These are phyloP conservation scores for Xylaria multiplex DNA, from an alignment of 2,329 filamentous ascomycete species.

Conservation along the genomic window DNA sequence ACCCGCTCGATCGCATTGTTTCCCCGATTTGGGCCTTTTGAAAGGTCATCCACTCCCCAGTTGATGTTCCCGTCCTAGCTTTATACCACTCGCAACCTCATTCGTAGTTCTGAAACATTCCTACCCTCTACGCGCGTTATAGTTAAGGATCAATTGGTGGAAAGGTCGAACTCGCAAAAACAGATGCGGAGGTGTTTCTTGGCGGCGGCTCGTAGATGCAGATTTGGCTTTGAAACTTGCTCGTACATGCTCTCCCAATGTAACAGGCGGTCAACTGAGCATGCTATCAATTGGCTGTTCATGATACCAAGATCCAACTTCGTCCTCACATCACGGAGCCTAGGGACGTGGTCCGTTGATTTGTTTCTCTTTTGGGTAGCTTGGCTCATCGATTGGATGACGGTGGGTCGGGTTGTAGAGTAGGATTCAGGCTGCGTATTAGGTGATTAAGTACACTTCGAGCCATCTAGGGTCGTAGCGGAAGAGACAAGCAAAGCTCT, in stretches of 20 bases:
- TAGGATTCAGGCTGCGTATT: neutral
- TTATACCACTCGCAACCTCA: neutral
- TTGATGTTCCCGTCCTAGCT: neutral
- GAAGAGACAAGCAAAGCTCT: too few species aligned
- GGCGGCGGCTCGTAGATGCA: neutral
- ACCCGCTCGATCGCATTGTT: neutral
- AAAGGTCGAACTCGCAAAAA: neutral
- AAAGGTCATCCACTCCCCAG: too few species aligned
- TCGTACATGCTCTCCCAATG: slow-evolving; percentile 21
- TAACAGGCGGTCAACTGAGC: neutral
- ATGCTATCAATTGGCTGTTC: neutral
- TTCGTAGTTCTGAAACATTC: too few species aligned
- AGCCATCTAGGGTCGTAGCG: too few species aligned
- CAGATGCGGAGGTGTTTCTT: neutral
- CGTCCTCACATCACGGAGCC: neutral
- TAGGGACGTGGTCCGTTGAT: neutral
- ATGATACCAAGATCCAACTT: neutral
- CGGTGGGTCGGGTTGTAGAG: neutral
- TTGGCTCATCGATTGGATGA: slow-evolving; percentile 8
- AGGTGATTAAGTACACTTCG: neutral
- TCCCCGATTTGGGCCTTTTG: neutral
- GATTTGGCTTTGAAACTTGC: slow-evolving; percentile 24
- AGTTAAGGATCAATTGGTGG: slow-evolving; percentile 1
- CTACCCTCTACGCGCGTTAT: neutral
- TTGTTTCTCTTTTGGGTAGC: slow-evolving; percentile 6